Base-by-base conservation (phyloP, 2,329 filamentous ascomycete species). In the Xylaria hypoxylon region DNA sequence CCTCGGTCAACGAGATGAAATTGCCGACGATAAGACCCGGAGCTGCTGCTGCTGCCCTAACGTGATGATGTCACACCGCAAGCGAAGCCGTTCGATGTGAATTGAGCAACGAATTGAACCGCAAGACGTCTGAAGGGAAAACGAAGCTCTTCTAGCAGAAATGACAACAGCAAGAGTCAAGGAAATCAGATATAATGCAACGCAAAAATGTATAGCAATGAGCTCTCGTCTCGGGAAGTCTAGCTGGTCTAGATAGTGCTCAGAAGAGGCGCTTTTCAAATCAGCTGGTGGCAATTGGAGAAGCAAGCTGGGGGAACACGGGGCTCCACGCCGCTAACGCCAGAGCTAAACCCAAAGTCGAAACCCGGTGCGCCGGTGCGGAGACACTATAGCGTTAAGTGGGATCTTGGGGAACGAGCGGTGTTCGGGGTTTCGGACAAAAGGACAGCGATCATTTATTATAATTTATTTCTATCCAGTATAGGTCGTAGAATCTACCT, bases 361-460 rank as follows among this genome's bases (percentile, higher is more conserved):
- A 35, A 64, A 35, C n/a, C 59, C 62, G 65, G 51, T 60, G 40
- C 31, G 17, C 62, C 50, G 60, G 48, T 42, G n/a, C 44, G 68
- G 50, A 45, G 52, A 3, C 24, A 15, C 56, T 50, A 56, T 52
- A 35, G 56, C 31, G 17, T 47, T 31, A 50, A 65, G 11, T 11
- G 63, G 62, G 61, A 68, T 45, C 15, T 69, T 69, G 65, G 67
- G 33, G 55, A 55, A 51, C 17, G 59, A 62, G 53, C 59, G 44
- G 42, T 55, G 28, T 31, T 67, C 72, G 72, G 71, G 68, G 58
- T 61, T 47, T 75, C 74, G 74, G 71, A 64, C 68, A 66, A 75
- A 74, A 69, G 71, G 68, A 64, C 64, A 63, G 71, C 73, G 73
- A 71, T 67, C n/a, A n/a, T 19, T 38, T 38, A 15, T 15, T 38